These are phyloP conservation scores for Oryza nivara DNA, from an alignment of 176 grass and related monocot genomes.

Conservation along the genomic window DNA sequence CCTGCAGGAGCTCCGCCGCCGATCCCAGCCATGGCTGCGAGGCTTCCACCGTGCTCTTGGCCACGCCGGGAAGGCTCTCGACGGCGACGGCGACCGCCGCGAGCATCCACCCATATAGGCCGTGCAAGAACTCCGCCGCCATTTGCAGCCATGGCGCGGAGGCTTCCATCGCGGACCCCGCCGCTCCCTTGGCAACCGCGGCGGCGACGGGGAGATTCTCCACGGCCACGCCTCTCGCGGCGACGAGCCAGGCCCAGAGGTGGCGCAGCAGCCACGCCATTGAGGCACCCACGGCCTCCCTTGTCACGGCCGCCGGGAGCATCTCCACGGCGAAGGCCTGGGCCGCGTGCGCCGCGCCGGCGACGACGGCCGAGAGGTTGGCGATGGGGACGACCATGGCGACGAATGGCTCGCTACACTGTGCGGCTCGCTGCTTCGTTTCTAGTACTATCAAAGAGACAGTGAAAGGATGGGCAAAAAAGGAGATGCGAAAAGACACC, in stretches of 20 bases:
- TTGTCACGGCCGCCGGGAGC: conserved; percentile 14
- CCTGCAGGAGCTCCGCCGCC: neutral
- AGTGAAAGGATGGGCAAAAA: neutral
- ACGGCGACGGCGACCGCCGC: neutral
- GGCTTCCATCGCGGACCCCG: neutral
- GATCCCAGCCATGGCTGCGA: neutral
- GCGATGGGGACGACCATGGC: conserved; percentile 6
- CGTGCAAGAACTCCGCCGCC: neutral
- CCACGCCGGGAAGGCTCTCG: neutral
- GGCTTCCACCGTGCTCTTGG: neutral
- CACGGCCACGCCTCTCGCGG: neutral
- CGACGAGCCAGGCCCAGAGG: conserved; percentile 32
- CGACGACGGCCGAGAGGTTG: conserved; percentile 12
- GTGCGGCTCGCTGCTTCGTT: neutral
- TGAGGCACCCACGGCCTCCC: neutral
- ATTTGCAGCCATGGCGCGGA: conserved; percentile 10
- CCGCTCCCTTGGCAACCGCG: neutral
- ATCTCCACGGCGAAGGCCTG: neutral
- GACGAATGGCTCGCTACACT: neutral
- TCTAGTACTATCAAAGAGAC: neutral
- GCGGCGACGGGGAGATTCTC: neutral
- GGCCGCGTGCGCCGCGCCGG: conserved; percentile 8
- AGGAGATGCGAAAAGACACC: too few relatives aligned
- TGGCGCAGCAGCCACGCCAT: conserved; percentile 11
- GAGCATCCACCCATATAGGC: conserved; percentile 6